Base-by-base conservation (phyloP, 2,329 filamentous ascomycete species). In the Arthroderma sp. region DNA sequence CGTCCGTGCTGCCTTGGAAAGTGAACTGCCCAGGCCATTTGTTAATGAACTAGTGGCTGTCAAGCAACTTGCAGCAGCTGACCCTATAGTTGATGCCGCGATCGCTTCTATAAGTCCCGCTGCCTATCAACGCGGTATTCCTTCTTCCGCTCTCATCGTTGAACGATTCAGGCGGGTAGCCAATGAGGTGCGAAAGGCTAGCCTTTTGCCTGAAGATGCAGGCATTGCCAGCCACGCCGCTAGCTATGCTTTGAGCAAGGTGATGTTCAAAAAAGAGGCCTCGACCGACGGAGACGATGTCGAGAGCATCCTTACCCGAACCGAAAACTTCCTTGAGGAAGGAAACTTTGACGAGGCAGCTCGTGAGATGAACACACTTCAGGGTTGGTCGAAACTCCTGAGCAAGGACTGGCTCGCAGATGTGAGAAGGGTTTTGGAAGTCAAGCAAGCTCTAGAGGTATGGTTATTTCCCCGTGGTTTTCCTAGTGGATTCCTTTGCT, bases 151-250 rank as follows among this genome's bases (percentile, higher is more conserved):
- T 22, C 85, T 93, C 64, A 78, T 98, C 31, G 84, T 96, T 54
- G 91, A 98, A 66, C 82, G 91, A 51, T 98, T 98, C 81, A 82
- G 91, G 37, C 83, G 87, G 42, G 91, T 98, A 10, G 86, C 91
- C 2, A 70, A 72, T 46, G 91, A 98, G 68, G 91, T 98, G 36
- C 80, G 91, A 62, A 98, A 98, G 72, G 91, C 91, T 15, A 83
- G 83, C 38, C 75, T 98, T 42, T 74, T 98, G 10, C 91, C 91
- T 9, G 88, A 94, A 52, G 83, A 95, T 58, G 91, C 91, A 0
- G 91, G 91, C 54, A 84, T 98, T 28, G 89, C 91, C 15, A 91
- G 84, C 57, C 91, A 98, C 63, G 87, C 89, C 3, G 89, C 87
- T 37, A 91, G 84, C 63, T 82, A 86, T 63, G 73, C 93, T 39